These are phyloP conservation scores for Elsinoe australis DNA, from an alignment of 2,329 filamentous ascomycete genomes.

Conservation along the genomic window DNA sequence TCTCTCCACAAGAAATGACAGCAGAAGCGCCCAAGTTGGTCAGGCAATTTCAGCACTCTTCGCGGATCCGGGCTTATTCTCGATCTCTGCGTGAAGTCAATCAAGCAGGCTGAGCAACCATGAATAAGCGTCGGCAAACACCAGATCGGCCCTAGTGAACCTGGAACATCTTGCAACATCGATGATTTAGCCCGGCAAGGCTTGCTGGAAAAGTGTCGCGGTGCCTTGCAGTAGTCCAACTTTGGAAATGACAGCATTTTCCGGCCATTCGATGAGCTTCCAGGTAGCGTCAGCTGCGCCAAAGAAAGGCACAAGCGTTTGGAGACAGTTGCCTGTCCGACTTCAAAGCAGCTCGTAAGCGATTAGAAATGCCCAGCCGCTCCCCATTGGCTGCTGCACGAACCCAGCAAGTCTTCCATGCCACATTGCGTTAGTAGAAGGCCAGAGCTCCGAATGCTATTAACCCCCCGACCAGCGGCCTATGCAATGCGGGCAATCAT, in stretches of 20 bases:
- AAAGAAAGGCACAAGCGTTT: not conserved
- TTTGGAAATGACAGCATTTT: slow-evolving; percentile 10
- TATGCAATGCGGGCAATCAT: slow-evolving; percentile 8
- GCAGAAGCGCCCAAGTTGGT: not conserved
- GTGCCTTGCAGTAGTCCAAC: slow-evolving; percentile 12
- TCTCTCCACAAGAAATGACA: not conserved
- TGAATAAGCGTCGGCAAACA: not conserved
- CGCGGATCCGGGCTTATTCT: slow-evolving; percentile 8
- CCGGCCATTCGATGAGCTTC: too few species aligned
- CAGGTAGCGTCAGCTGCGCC: too few species aligned
- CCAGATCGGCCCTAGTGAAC: not conserved
- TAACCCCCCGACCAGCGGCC: not conserved
- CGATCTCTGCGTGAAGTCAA: slow-evolving; percentile 11
- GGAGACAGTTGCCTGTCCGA: too few species aligned
- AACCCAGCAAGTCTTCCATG: not conserved
- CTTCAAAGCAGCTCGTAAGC: slow-evolving; percentile 14
- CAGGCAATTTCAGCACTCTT: not conserved
- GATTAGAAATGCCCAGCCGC: slow-evolving; percentile 5
- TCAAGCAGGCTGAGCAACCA: too few species aligned
- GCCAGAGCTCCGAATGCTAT: slow-evolving; percentile 13
- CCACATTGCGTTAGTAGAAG: slow-evolving; percentile 4
- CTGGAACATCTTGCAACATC: too few species aligned
- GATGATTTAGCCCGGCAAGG: too few species aligned
- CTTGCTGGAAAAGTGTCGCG: too few species aligned
- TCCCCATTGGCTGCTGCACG: not conserved